phyloP scores from a whole-genome alignment of 495 filamentous ascomycete genomes.

The Hypoxylon cercidicola region DNA sequence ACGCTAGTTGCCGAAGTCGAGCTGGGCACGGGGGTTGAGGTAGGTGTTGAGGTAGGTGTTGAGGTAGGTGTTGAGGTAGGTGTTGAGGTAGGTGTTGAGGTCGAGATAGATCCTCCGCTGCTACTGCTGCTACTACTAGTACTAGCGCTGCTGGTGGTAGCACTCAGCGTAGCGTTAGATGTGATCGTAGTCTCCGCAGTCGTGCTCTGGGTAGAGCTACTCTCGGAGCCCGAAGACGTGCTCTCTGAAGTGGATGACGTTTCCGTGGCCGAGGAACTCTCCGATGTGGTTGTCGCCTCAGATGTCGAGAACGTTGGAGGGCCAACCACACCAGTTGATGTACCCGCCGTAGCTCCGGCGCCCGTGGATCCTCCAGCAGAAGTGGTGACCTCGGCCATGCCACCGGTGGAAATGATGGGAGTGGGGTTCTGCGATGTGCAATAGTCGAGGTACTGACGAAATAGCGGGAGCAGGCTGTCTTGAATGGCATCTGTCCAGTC shows the following conservation, averaged over 20 bases:
- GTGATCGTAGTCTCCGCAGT: constrained; percentile 19
- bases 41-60: constrained; percentile 15
- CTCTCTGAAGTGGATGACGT: constrained; percentile 14
- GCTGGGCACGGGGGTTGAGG: constrained; percentile 8
- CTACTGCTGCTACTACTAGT: background rate
- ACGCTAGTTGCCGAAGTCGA: background rate
- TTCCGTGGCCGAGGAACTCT: constrained; percentile 1
- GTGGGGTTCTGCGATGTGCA: constrained; percentile 37
- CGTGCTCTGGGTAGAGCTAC: constrained; percentile 13
- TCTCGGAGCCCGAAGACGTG: constrained; percentile 25
- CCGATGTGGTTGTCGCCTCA: background rate
- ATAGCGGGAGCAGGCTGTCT: constrained; percentile 41
- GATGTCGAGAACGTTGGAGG: constrained; percentile 36
- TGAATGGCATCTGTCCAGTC: constrained; percentile 28
- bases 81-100: constrained; percentile 17
- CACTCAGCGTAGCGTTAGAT: background rate
- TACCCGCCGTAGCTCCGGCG: constrained; percentile 42
- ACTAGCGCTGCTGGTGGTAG: background rate
- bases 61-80: constrained; percentile 4
- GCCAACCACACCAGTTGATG: constrained; percentile 27
- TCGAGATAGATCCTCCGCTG: constrained; percentile 10
- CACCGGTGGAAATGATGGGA: constrained; percentile 11
- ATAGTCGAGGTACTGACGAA: constrained; percentile 46
- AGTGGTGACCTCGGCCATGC: constrained; percentile 30
- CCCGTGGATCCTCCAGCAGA: constrained; percentile 28